phyloP scores from a whole-genome alignment of 2,329 filamentous ascomycete genomes.

The Aspergillus phoenicis region DNA sequence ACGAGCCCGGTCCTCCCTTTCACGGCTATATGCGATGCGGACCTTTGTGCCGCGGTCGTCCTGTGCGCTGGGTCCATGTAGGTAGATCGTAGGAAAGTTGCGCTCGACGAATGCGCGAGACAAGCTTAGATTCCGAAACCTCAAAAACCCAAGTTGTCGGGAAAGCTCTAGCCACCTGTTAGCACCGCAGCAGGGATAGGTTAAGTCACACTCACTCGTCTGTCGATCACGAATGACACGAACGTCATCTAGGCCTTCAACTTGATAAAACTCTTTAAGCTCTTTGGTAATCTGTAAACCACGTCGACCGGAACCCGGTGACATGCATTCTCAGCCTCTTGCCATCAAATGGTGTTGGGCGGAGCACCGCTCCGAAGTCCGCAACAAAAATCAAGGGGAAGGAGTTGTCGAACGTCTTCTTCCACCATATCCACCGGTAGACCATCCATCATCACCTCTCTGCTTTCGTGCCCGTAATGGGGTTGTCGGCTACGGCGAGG shows the following conservation, averaged over 20 bases:
- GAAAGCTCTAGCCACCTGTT: conserved; percentile 49
- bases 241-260: conserved; percentile 58
- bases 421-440: conserved; percentile 53
- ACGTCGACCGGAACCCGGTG: conserved; percentile 37
- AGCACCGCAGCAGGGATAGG: conserved; percentile 7
- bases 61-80: conserved; percentile 50
- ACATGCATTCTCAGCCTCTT: conserved; percentile 46
- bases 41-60: conserved; percentile 48
- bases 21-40: conserved; percentile 57
- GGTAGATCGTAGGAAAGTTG: conserved; percentile 53
- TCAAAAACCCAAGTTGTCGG: conserved; percentile 59
- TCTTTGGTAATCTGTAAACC: conserved; percentile 58
- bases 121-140: conserved; percentile 53
- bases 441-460: conserved; percentile 55
- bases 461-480: conserved; percentile 47
- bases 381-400: conserved; percentile 27
- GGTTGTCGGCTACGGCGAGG: conserved; percentile 42
- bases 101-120: conserved; percentile 57
- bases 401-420: conserved; percentile 53
- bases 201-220: conserved; percentile 49
- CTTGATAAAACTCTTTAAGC: conserved; percentile 54
- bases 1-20: conserved; percentile 54
- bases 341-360: conserved; percentile 28
- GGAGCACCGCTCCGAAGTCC: conserved; percentile 21
- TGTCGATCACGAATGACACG: conserved; percentile 61